A percentile compares a stretch with the other conserved stretches of the same genome.
These are phyloP conservation scores for Dactylellina haptotyla DNA, from an alignment of 2,329 filamentous ascomycete species.

Conservation along the genomic window DNA sequence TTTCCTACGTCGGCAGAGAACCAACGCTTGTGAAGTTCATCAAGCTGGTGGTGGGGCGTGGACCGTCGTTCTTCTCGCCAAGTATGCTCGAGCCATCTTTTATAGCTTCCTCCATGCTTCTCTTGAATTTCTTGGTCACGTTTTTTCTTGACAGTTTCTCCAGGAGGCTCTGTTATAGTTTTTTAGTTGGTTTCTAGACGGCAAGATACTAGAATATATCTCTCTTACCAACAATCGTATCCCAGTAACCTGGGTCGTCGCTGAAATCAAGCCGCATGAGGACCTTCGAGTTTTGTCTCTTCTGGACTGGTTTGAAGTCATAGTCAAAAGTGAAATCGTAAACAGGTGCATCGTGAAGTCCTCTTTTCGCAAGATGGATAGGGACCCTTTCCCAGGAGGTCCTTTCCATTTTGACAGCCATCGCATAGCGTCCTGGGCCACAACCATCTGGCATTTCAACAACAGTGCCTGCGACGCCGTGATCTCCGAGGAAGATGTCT, in stretches of 20 bases:
- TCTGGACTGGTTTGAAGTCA: too few relatives aligned
- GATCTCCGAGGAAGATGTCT: too few relatives aligned
- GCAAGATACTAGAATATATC: background rate
- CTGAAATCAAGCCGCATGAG: too few relatives aligned
- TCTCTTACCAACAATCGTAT: background rate
- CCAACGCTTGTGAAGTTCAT: background rate
- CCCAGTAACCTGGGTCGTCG: background rate
- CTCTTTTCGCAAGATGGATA: too few relatives aligned
- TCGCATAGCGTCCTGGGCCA: too few relatives aligned
- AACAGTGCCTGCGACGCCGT: too few relatives aligned
- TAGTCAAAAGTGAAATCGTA: too few relatives aligned
- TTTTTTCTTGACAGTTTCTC: background rate
- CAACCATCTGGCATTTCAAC: too few relatives aligned
- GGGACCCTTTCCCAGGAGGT: too few relatives aligned
- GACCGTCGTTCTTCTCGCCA: background rate
- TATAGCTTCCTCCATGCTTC: background rate
- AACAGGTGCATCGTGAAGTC: too few relatives aligned
- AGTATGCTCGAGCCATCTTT: background rate
- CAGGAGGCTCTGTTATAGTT: background rate
- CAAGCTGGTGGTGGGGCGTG: background rate
- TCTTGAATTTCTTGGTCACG: background rate
- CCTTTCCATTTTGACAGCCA: too few relatives aligned
- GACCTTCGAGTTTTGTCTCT: too few relatives aligned
- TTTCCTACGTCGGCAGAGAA: background rate
- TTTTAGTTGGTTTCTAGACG: background rate